These are phyloP conservation scores for Candida multigemmis DNA, from an alignment of 805 yeast genomes.

Conservation along the genomic window DNA sequence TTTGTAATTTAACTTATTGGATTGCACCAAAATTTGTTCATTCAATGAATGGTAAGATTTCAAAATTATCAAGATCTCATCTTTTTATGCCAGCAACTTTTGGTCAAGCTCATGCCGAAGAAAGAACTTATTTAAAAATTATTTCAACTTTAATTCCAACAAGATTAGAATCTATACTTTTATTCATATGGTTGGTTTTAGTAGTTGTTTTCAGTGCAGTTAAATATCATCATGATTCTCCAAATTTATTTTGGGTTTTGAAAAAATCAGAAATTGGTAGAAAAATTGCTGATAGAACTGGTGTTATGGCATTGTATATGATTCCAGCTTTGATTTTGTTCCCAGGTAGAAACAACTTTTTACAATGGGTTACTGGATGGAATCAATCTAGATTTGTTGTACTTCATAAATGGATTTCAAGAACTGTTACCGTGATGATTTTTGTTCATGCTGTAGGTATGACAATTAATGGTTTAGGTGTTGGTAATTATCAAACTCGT, in stretches of 20 bases:
- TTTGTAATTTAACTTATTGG: constrained; percentile 15
- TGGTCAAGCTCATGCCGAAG: constrained; percentile 8
- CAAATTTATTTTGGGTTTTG: constrained; percentile 16
- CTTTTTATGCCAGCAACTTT: constrained; percentile 16
- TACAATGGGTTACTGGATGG: constrained; percentile 55
- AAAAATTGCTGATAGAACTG: constrained; percentile 47
- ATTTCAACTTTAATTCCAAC: constrained; percentile 36
- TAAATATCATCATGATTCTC: constrained; percentile 13
- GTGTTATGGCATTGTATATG: constrained; percentile 38
- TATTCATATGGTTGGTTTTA: constrained; percentile 29
- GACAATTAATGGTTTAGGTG: constrained; percentile 36
- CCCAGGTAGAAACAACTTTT: constrained; percentile 67
- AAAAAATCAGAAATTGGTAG: constrained; percentile 22
- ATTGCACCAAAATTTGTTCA: constrained; percentile 13
- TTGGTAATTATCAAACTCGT: constrained; percentile 22
- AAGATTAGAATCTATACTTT: constrained; percentile 39
- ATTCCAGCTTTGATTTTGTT: constrained; percentile 54
- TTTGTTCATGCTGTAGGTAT: constrained; percentile 50
- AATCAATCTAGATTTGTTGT: constrained; percentile 50
- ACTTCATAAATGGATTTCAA: constrained; percentile 61
- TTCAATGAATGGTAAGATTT: constrained; percentile 17
- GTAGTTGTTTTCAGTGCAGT: constrained; percentile 17
- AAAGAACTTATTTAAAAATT: constrained; percentile 5
- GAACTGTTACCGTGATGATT: constrained; percentile 38
- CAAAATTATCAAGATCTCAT: constrained; percentile 13